These are phyloP conservation scores for Termitomyces titanicus DNA, from an alignment of 768 basidiomycete species.

Conservation along the genomic window DNA sequence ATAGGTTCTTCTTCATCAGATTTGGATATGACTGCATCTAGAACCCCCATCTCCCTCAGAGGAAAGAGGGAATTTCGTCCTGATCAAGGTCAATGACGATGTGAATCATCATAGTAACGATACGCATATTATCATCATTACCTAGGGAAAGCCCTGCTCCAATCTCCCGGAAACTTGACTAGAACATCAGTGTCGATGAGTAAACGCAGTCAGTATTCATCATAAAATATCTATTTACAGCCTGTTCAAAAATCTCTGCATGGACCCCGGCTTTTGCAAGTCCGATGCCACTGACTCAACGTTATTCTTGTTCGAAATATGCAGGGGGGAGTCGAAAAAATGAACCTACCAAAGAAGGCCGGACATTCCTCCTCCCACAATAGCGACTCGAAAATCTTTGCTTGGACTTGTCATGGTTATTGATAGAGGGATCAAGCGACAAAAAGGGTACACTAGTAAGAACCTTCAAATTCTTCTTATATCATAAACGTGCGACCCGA, in stretches of 20 bases:
- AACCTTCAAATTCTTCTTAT: not conserved
- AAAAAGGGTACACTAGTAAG: not conserved
- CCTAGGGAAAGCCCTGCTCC: constrained; percentile 57
- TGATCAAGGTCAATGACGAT: constrained; percentile 14
- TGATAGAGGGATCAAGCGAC: not conserved
- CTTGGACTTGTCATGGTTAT: constrained; percentile 4
- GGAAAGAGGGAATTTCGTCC: constrained; percentile 50
- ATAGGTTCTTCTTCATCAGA: constrained; percentile 30
- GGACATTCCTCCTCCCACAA: constrained; percentile 55
- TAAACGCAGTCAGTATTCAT: not conserved
- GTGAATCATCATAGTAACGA: not conserved
- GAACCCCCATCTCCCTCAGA: constrained; percentile 39
- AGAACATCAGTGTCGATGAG: not conserved
- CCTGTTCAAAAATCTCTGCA: constrained; percentile 49
- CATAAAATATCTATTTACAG: constrained; percentile 24
- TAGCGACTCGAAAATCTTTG: constrained; percentile 46
- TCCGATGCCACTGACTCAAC: constrained; percentile 32
- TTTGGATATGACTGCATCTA: constrained; percentile 38
- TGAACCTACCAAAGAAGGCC: constrained; percentile 38
- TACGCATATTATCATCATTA: constrained; percentile 12
- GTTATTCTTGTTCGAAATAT: not conserved
- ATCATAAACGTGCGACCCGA: not conserved
- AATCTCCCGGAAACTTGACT: constrained; percentile 48
- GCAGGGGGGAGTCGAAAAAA: not conserved
- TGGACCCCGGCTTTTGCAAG: constrained; percentile 38